These are phyloP conservation scores for Macaranga tanarius DNA, from an alignment of 441 rosid species.

Conservation along the genomic window DNA sequence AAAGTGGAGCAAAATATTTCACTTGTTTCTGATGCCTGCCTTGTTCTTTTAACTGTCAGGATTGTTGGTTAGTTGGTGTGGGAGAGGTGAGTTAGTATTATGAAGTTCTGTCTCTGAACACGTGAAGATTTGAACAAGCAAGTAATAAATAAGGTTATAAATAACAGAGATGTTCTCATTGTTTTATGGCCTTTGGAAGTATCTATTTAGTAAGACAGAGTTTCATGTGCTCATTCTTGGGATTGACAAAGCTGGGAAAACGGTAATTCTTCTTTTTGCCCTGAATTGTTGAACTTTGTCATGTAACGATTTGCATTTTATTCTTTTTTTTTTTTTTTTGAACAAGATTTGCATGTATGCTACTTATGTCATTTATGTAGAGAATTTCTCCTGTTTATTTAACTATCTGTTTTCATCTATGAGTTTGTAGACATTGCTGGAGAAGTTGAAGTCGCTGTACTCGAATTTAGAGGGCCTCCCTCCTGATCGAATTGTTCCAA, in stretches of 20 bases:
- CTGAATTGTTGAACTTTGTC: conserved; percentile 3
- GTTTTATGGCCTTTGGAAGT: conserved; percentile 88
- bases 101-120: conserved; percentile 20
- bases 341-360: too few species aligned
- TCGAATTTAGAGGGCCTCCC: conserved; percentile 86
- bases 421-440: conserved; percentile 69
- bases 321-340: too few species aligned
- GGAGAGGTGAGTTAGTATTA: conserved; percentile 13
- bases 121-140: conserved; percentile 25
- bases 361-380: conserved; percentile 6
- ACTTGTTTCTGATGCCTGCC: conserved; percentile 8
- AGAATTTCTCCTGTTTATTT: conserved; percentile 4
- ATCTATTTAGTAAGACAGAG: conserved; percentile 81
- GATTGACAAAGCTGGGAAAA: conserved; percentile 93
- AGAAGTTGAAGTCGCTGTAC: conserved; percentile 85
- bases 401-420: conserved; percentile 11
- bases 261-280: conserved; percentile 46
- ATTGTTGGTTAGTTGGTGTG: conserved; percentile 16
- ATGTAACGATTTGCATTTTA: not conserved
- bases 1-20: not conserved
- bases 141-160: conserved; percentile 16
- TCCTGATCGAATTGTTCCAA: conserved; percentile 93
- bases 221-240: conserved; percentile 97
- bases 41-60: conserved; percentile 24
- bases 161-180: conserved; percentile 84